These are phyloP conservation scores for Yamadazyma scolyti DNA, from an alignment of 805 yeast species.

Conservation along the genomic window DNA sequence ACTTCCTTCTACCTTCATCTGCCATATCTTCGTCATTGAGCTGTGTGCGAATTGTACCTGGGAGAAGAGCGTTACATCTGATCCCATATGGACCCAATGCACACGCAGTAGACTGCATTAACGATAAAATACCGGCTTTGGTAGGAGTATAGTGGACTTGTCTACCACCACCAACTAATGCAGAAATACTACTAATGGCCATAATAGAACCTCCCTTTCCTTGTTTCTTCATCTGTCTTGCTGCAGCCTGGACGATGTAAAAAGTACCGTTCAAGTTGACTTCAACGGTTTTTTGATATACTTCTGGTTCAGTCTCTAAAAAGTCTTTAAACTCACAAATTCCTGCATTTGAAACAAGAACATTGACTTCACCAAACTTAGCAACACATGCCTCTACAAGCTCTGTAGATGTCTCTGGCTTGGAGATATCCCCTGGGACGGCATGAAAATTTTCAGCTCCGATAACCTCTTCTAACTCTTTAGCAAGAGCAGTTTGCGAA, in stretches of 20 bases:
- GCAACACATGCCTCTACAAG: slow-evolving; percentile 29
- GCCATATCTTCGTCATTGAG: slow-evolving; percentile 41
- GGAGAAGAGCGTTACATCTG: slow-evolving; percentile 43
- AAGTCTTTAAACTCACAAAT: slow-evolving; percentile 40
- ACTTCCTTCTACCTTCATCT: slow-evolving; percentile 27
- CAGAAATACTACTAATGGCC: slow-evolving; percentile 40
- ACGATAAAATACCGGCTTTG: slow-evolving; percentile 42
- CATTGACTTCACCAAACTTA: slow-evolving; percentile 36
- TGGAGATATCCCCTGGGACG: slow-evolving; percentile 42
- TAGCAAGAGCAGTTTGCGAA: slow-evolving; percentile 17
- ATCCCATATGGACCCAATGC: slow-evolving; percentile 42
- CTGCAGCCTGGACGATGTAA: slow-evolving; percentile 46
- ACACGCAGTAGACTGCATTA: slow-evolving; percentile 43
- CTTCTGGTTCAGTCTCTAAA: slow-evolving; percentile 36
- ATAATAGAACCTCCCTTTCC: slow-evolving; percentile 48
- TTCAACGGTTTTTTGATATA: slow-evolving; percentile 28
- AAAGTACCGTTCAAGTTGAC: slow-evolving; percentile 44
- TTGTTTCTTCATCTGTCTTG: slow-evolving; percentile 40
- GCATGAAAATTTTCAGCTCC: slow-evolving; percentile 24
- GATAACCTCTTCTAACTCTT: slow-evolving; percentile 19
- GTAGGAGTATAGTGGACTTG: slow-evolving; percentile 49
- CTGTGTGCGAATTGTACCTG: slow-evolving; percentile 42
- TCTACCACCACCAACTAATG: slow-evolving; percentile 43
- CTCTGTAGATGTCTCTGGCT: slow-evolving; percentile 31
- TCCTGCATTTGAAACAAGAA: slow-evolving; percentile 46